Evolutionary conservation across 371 early-diverging fungal genomes (phyloP), one percentile per base, ranked within the genome.

Genomic region (Mucor racemosus): DNA sequence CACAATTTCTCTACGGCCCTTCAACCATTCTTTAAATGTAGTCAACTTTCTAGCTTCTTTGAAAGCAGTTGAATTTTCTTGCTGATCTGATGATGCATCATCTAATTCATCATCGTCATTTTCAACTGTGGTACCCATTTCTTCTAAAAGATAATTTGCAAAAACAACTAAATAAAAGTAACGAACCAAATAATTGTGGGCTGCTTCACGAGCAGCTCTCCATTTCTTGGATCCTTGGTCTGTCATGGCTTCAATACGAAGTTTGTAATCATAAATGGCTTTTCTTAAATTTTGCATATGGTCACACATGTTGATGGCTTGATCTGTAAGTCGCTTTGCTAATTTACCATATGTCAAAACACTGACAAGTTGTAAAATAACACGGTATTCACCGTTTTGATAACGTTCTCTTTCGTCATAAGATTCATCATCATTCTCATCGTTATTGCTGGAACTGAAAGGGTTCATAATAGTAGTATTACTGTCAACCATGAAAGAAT

Each of bases 211-310:
- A 46, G 82, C 65, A 4, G 68, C 67, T 17, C 62, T 66, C 73
- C 81, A 86, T 76, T 89, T 89, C 59, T 72, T 75, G 17, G 82
- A 76, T 1, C 74, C 69, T 14, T 65, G 66, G 40, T 78, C 78
- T 50, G 85, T 81, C 55, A 86, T 76, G 4, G 82, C 82, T 55
- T 85, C 85, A 41, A 89, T 61, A 8, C 90, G 74, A 15, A 87
- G 62, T 67, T 86, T 85, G 68, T 82, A 91, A 60, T 91, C 89
- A 44, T 85, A 86, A n/a, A 91, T 86, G 7, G 90, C 89, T 31
- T 72, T 79, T 36, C 92, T 76, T 60, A 93, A 65, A 64, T 93
- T 92, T 71, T 93, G 92, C 81, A 93, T 87, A 76, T 92, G 92
- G 44, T 88, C 86, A 66, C 90, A 92, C 54, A 81, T 73, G 72